Conservation (phyloP, 169 alveolate species). For the Perkinsus chesapeaki region DNA sequence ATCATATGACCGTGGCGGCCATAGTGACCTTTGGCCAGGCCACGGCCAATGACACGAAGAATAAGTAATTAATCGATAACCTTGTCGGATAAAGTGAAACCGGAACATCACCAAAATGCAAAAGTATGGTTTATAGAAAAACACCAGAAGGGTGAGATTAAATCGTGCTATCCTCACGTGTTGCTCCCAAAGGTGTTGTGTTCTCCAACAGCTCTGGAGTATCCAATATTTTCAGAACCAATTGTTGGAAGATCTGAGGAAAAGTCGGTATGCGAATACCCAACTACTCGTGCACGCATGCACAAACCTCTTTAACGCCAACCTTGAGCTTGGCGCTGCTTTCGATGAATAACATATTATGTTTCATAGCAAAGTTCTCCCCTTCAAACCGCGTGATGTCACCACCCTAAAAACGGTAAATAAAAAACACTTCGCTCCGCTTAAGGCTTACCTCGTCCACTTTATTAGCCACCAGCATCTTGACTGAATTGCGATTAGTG, state of each 20-base stretch:
- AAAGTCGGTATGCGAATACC: background rate
- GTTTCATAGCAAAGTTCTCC: constrained; percentile 30
- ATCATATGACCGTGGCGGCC: no score
- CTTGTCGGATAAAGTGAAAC: no score
- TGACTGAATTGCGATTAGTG: constrained; percentile 33
- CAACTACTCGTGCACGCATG: constrained; percentile 1
- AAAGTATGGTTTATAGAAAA: no score
- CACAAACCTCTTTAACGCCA: constrained; percentile 12
- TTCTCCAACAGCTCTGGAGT: constrained; percentile 5
- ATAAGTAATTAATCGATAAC: no score
- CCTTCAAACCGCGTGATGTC: constrained; percentile 53
- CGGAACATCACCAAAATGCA: no score
- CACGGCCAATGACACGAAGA: no score
- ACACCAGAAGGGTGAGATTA: no score
- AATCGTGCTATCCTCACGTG: no score
- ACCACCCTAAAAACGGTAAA: constrained; percentile 18
- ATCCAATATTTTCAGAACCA: constrained; percentile 5
- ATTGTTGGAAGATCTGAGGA: background rate
- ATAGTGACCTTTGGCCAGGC: no score
- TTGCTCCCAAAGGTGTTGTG: constrained; percentile 8
- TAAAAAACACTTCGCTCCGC: background rate
- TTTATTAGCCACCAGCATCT: constrained; percentile 43
- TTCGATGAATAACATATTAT: constrained; percentile 34
- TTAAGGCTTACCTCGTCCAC: constrained; percentile 27
- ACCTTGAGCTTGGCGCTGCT: constrained; percentile 32